Conservation (phyloP, 2,329 filamentous ascomycete species). For the Madurella fahalii region DNA sequence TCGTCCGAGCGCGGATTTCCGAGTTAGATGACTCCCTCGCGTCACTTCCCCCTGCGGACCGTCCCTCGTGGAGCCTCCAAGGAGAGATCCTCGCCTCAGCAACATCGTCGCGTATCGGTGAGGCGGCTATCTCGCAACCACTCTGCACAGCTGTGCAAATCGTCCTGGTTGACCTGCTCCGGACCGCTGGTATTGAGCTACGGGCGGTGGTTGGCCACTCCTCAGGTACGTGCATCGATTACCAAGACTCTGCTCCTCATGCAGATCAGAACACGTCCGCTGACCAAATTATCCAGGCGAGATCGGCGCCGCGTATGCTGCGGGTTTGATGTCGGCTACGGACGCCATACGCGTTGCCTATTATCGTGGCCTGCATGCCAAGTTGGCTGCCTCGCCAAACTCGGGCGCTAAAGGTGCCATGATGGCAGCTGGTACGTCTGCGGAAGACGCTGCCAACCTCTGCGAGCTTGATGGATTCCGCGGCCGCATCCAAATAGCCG, state of each 20-base stretch:
- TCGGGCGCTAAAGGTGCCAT: conserved; percentile 38
- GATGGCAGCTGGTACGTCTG: conserved; percentile 42
- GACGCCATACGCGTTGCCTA: conserved; percentile 45
- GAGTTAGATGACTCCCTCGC: too few relatives aligned
- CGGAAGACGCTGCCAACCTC: conserved; percentile 33
- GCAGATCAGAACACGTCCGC: too few relatives aligned
- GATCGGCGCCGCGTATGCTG: conserved; percentile 48
- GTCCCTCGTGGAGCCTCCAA: conserved; percentile 16
- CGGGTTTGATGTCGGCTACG: conserved; percentile 37
- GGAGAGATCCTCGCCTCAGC: conserved; percentile 12
- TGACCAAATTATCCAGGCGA: conserved; percentile 30
- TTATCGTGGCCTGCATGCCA: conserved; percentile 38
- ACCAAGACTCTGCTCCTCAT: too few relatives aligned
- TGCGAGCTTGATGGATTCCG: conserved; percentile 23
- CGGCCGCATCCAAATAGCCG: conserved; percentile 31
- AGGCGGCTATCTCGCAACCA: conserved; percentile 30
- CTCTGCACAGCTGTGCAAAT: conserved; percentile 39
- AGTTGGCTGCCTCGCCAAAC: conserved; percentile 11
- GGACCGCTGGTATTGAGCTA: conserved; percentile 30
- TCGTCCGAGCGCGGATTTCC: neutral
- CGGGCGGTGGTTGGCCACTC: conserved; percentile 43
- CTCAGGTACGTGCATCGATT: conserved; percentile 29
- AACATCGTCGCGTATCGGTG: conserved; percentile 11
- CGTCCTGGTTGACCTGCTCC: conserved; percentile 38
- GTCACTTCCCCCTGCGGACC: neutral